Evolutionary conservation across 2,329 filamentous ascomycete genomes (phyloP), one percentile per base, ranked within the genome.

Genomic region (Calonectria pauciramosa): DNA sequence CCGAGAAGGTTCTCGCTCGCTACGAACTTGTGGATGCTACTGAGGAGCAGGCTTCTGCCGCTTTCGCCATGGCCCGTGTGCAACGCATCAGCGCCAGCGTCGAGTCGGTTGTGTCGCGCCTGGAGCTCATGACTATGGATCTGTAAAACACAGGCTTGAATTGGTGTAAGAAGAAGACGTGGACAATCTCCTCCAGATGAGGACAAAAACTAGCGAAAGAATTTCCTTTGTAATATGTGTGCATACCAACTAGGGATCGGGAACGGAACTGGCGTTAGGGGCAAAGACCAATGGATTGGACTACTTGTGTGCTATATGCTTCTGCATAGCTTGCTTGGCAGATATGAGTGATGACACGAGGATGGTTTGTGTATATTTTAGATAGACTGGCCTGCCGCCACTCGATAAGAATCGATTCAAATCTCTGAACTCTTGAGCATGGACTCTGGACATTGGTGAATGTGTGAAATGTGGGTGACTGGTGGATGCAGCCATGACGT

Each of bases 21-120:
- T 91, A 91, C 79, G 91, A 94, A 77, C 88, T 96, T n/a, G 86
- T 94, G 36, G 90, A 94, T 70, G 87, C 87, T 32, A 86, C 88
- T 1, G 86, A 90, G 73, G 88, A 90, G 68, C 88, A 89, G 66
- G 82, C 82, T 11, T 79, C 83, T 32, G 87, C 88, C 34, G 82
- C 82, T 11, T 77, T 88, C 26, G 86, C 89, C 49, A 86, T 90
- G 83, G 87, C 86, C 64, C 87, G 89, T 34, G 86, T 91, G 64
- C 87, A 89, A 80, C 87, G 87, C 76, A 86, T 91, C 72, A 86
- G 87, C 30, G 86, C 83, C 34, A 80, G 76, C 73, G 80, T 84
- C 34, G 84, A 85, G 56, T 79, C 83, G 28, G 79, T 86, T 20
- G 76, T 84, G 47, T 84, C 85, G 71, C 82, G 85, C 73, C 78